Evolutionary conservation across 2,329 filamentous ascomycete genomes (phyloP), one percentile per base, ranked within the genome.

Genomic region (Stachybotrys elegans): DNA sequence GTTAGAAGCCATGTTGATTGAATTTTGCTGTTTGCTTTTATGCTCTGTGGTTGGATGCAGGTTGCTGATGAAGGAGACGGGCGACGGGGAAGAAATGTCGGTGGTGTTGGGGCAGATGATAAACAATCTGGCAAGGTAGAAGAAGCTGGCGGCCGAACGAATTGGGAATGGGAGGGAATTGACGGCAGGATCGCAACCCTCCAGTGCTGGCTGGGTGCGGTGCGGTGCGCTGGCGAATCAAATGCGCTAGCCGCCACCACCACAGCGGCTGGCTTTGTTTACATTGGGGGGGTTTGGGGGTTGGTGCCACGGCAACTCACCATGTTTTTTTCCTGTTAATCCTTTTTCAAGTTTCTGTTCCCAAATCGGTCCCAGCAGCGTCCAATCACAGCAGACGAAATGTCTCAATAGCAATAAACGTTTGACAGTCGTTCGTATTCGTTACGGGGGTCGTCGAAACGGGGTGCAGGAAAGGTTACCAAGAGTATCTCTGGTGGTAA

Each of bases 1-100:
- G 62, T 77, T 76, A 76, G 75, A 71, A 58, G 69, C 56, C 72
- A 75, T 76, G 50, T 42, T 61, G n/a, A n/a, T n/a, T n/a, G n/a
- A n/a, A n/a, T n/a, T n/a, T n/a, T n/a, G n/a, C n/a, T n/a, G n/a
- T n/a, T n/a, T n/a, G n/a, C n/a, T n/a, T n/a, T n/a, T n/a, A n/a
- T 53, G 44, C 27, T 50, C 42, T 46, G 45, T 27, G 41, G 29
- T 22, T 45, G 40, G 50, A 48, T 51, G 52, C 36, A 38, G 43
- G 43, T 51, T 34, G 47, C 47, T 47, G 48, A 48, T 39, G 46
- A 40, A 21, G 23, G 25, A 8, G 34, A 11, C 12, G 32, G 9
- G 6, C 23, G 22, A 22, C 13, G 34, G 12, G 42, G 43, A 25
- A 27, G 37, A 48, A 43, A 45, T 43, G 47, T 53, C 48, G 48